Base-by-base conservation (phyloP, 179 eudicot genomes). In the Heliamphora ciliata region DNA sequence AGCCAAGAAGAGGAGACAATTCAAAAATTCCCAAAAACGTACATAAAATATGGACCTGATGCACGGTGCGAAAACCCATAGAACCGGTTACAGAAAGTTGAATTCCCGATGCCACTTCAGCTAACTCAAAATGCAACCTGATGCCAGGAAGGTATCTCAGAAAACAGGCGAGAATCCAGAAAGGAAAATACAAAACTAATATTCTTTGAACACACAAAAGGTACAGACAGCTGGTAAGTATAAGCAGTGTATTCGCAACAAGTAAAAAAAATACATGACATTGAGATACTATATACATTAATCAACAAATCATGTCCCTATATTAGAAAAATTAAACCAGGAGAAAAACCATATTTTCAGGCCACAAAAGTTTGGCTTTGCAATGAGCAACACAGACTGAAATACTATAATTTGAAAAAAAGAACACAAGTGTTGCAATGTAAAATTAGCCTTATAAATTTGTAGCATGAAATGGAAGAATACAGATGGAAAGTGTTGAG, bases 1-100 rank as follows among this genome's bases (percentile, higher is more conserved):
- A 80, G 75, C 77, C 63, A 69, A 63, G 69, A 71, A 79, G 71
- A 46, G 84, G 48, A 4, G 71, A 54, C 14, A 60, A 17, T 58
- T 76, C n/a, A 54, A 46, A 79, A 7, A 60, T 14, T 51, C 63
- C 79, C 74, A 8, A 18, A 79, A 77, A 11, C 76, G 65, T 5
- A 31, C 46, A 56, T 48, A 44, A 80, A 72, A 56, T 44, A 76
- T 7, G 59, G 86, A 94, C 98, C 88, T 95, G 98, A 82, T 95
- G 94, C 79, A 88, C 85, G 44, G 98, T 95, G 67, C 98, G 98
- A 82, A 91, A 90, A 79, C 98, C 98, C 77, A 94, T 84, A 81
- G 96, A 93, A 71, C 98, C 98, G 80, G 93, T 90, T 74, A 95
- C 90, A 83, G 89, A 89, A 82, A 90, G 89, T 79, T 89, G 87